A percentile compares a stretch with the other conserved stretches of the same genome.
Conservation (phyloP, 768 basidiomycete genomes). For the Guyanaporus albipodus region DNA sequence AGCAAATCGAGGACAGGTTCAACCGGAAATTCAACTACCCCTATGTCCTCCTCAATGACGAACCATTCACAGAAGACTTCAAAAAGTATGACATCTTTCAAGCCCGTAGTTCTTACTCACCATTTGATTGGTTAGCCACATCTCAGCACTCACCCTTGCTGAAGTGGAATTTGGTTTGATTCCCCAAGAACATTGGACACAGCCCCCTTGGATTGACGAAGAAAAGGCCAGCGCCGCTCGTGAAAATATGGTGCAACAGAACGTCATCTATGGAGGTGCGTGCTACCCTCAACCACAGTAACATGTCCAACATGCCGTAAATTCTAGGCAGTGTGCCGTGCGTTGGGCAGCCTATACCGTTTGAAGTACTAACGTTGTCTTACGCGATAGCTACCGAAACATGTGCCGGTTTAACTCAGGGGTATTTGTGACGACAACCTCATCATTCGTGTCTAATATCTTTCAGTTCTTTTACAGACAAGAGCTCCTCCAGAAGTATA, state of each 20-base stretch:
- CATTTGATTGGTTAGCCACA: slow-evolving; percentile 22
- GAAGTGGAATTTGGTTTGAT: slow-evolving; percentile 58
- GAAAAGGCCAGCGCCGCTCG: slow-evolving; percentile 52
- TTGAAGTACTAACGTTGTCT: slow-evolving; percentile 4
- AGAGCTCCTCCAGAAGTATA: slow-evolving; percentile 66
- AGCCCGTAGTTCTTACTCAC: slow-evolving; percentile 3
- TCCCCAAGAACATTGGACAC: slow-evolving; percentile 67
- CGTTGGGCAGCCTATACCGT: slow-evolving; percentile 26
- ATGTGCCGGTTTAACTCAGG: slow-evolving; percentile 97
- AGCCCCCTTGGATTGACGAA: slow-evolving; percentile 79
- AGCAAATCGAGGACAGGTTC: slow-evolving; percentile 82
- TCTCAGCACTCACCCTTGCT: slow-evolving; percentile 28
- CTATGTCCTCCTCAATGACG: slow-evolving; percentile 88
- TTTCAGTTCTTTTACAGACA: slow-evolving; percentile 80
- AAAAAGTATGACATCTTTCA: slow-evolving; percentile 43
- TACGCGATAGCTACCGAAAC: slow-evolving; percentile 67
- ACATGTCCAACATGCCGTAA: not conserved
- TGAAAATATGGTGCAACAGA: slow-evolving; percentile 57
- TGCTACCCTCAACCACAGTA: slow-evolving; percentile 2
- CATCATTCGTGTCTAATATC: not conserved
- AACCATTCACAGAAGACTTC: slow-evolving; percentile 72
- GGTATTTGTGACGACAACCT: slow-evolving; percentile 34
- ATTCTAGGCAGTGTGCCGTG: slow-evolving; percentile 67
- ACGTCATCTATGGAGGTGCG: slow-evolving; percentile 65
- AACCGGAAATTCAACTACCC: slow-evolving; percentile 78